These are phyloP conservation scores for Solanum okadae DNA, from an alignment of 257 asterid genomes.

Conservation along the genomic window DNA sequence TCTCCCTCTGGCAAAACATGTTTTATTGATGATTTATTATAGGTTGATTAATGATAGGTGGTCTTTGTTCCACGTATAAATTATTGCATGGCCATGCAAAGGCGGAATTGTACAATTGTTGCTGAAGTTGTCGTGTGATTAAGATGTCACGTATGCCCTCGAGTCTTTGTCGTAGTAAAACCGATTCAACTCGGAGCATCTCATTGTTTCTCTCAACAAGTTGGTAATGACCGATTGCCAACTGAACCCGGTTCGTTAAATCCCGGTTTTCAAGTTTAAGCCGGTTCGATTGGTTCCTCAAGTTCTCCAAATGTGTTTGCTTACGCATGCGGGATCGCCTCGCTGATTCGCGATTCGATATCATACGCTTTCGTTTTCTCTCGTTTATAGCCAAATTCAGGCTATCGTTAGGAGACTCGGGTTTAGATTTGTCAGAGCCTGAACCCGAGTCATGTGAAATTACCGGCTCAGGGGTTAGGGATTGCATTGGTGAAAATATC, in stretches of 20 bases:
- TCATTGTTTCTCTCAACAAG: slow-evolving; percentile 31
- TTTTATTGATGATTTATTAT: slow-evolving; percentile 2
- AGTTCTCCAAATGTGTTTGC: slow-evolving; percentile 59
- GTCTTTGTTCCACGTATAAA: slow-evolving; percentile 14
- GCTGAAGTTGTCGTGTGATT: slow-evolving; percentile 53
- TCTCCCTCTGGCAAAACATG: neutral
- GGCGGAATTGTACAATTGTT: slow-evolving; percentile 19
- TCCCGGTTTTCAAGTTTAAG: slow-evolving; percentile 46
- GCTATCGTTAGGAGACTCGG: neutral
- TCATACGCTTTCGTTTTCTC: slow-evolving; percentile 61
- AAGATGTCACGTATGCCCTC: slow-evolving; percentile 58
- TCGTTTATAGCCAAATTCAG: slow-evolving; percentile 22
- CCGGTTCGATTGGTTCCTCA: slow-evolving; percentile 63
- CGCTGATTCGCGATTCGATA: slow-evolving; percentile 88
- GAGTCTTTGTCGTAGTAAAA: slow-evolving; percentile 46
- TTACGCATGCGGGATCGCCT: slow-evolving; percentile 74
- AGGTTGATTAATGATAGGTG: slow-evolving; percentile 24
- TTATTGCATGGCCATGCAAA: slow-evolving; percentile 57
- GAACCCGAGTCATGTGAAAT: slow-evolving; percentile 39
- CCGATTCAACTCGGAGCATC: slow-evolving; percentile 45
- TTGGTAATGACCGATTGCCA: slow-evolving; percentile 29
- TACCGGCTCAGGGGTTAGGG: slow-evolving; percentile 26
- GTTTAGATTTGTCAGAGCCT: neutral
- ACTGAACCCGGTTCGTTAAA: slow-evolving; percentile 43
- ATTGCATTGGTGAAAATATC: neutral